A percentile compares a stretch with the other conserved stretches of the same genome.
These are phyloP conservation scores for Podospora australis DNA, from an alignment of 495 filamentous ascomycete genomes.

Conservation along the genomic window DNA sequence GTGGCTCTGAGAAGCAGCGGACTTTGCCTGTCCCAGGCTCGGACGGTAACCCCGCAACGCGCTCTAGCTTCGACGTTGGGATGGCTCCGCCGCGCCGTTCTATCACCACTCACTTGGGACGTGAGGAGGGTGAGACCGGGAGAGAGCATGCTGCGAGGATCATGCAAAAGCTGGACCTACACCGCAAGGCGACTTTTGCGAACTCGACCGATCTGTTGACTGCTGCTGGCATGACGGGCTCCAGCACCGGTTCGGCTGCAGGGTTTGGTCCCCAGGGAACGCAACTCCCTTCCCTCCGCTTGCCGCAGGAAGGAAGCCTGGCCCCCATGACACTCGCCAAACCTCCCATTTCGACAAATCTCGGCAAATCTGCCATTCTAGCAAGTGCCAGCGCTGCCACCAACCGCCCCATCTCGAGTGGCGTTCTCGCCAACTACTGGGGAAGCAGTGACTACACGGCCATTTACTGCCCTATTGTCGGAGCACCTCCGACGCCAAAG, in stretches of 20 bases:
- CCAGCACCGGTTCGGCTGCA: constrained; percentile 60
- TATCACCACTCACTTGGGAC: constrained; percentile 35
- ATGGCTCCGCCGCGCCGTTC: constrained; percentile 39
- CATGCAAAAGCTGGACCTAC: constrained; percentile 87
- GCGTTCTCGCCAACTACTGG: constrained; percentile 88
- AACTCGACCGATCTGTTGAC: constrained; percentile 28
- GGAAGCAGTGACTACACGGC: constrained; percentile 80
- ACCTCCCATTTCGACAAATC: constrained; percentile 76
- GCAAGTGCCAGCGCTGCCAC: constrained; percentile 63
- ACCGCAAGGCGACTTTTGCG: constrained; percentile 64
- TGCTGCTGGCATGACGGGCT: constrained; percentile 34
- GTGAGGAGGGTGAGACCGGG: constrained; percentile 57
- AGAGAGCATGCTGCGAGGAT: constrained; percentile 78
- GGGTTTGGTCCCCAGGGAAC: constrained; percentile 22
- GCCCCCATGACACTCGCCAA: constrained; percentile 79
- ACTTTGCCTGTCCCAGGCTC: constrained; percentile 63
- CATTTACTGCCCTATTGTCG: constrained; percentile 50
- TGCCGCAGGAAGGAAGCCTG: constrained; percentile 51
- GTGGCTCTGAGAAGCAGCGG: constrained; percentile 48
- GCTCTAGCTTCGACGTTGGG: constrained; percentile 67
- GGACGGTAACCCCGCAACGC: constrained; percentile 48
- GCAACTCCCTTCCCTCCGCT: constrained; percentile 16
- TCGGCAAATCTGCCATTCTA: constrained; percentile 81
- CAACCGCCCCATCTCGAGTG: constrained; percentile 67
- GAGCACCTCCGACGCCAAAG: constrained; percentile 12